Evolutionary conservation across 1,139 yeast species (phyloP).

Genomic region (Sugiyamaella grinbergsii): DNA sequence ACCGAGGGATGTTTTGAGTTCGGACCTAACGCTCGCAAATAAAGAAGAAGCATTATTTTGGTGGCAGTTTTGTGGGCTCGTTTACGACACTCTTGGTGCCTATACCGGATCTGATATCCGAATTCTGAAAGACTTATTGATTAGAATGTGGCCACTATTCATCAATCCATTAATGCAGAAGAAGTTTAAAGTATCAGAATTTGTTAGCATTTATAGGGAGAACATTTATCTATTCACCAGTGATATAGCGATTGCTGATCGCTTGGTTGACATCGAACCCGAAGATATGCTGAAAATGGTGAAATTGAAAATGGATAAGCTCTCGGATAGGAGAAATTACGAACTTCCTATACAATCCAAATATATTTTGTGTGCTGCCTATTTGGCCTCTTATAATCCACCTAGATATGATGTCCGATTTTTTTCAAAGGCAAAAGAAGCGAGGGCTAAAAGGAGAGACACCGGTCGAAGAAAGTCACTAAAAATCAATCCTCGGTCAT

Average conservation of each 20-base stretch:
- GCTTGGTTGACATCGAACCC: constrained; percentile 27
- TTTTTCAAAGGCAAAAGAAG: constrained; percentile 61
- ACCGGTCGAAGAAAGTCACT: constrained; percentile 48
- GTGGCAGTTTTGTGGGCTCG: constrained; percentile 51
- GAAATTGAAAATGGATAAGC: not conserved
- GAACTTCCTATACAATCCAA: constrained; percentile 59
- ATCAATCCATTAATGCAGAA: constrained; percentile 48
- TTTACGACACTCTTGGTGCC: constrained; percentile 55
- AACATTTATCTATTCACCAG: constrained; percentile 48
- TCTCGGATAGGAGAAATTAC: not conserved
- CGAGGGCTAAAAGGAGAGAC: constrained; percentile 48
- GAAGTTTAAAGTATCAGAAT: constrained; percentile 44
- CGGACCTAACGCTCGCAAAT: constrained; percentile 6
- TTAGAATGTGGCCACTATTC: constrained; percentile 56
- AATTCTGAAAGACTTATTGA: constrained; percentile 48
- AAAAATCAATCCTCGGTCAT: constrained; percentile 55
- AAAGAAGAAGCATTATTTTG: constrained; percentile 45
- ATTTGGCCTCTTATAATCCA: constrained; percentile 67
- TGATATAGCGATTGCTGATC: constrained; percentile 45
- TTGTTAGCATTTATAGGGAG: constrained; percentile 52
- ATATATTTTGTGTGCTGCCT: constrained; percentile 65
- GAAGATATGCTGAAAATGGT: constrained; percentile 16
- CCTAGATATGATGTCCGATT: constrained; percentile 59
- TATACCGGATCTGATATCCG: constrained; percentile 58
- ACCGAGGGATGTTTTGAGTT: constrained; percentile 12